phyloP scores from a whole-genome alignment of 1,284 basidiomycete species.

The Neonothopanus nambi region DNA sequence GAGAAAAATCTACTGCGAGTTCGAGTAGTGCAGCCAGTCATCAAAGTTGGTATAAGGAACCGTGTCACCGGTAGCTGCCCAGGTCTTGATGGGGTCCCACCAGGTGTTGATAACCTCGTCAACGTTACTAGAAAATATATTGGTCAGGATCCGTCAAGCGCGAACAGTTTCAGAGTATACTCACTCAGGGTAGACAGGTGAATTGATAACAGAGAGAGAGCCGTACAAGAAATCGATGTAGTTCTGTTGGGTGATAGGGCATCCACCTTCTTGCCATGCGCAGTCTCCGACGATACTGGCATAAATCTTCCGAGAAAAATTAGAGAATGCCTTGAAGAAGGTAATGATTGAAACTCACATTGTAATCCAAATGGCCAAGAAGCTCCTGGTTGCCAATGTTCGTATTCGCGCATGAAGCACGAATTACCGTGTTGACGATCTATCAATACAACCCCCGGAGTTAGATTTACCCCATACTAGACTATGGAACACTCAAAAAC shows the following conservation, averaged over 20 bases:
- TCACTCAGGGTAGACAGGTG: slow-evolving; percentile 9
- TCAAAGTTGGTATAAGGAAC: slow-evolving; percentile 18
- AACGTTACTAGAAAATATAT: not conserved
- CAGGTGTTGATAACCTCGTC: slow-evolving; percentile 9
- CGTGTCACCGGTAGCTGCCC: slow-evolving; percentile 13
- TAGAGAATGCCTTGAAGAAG: not conserved
- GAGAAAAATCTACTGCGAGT: too few species aligned
- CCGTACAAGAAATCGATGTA: slow-evolving; percentile 16
- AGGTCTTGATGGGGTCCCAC: slow-evolving; percentile 13
- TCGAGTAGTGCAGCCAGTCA: slow-evolving; percentile 12
- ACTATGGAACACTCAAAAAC: not conserved
- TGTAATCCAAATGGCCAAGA: not conserved
- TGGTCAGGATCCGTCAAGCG: too few species aligned
- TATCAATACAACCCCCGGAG: not conserved
- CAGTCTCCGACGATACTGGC: not conserved
- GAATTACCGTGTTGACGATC: not conserved
- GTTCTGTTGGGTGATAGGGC: slow-evolving; percentile 18
- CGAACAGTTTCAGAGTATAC: not conserved
- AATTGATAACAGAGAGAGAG: slow-evolving; percentile 2
- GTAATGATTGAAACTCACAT: not conserved
- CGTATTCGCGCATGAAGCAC: not conserved
- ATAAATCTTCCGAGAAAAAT: not conserved
- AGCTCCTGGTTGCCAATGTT: not conserved
- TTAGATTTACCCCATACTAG: too few species aligned
- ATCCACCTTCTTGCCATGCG: not conserved